phyloP scores from a whole-genome alignment of 2,329 filamentous ascomycete genomes.

The Fusarium longipes region DNA sequence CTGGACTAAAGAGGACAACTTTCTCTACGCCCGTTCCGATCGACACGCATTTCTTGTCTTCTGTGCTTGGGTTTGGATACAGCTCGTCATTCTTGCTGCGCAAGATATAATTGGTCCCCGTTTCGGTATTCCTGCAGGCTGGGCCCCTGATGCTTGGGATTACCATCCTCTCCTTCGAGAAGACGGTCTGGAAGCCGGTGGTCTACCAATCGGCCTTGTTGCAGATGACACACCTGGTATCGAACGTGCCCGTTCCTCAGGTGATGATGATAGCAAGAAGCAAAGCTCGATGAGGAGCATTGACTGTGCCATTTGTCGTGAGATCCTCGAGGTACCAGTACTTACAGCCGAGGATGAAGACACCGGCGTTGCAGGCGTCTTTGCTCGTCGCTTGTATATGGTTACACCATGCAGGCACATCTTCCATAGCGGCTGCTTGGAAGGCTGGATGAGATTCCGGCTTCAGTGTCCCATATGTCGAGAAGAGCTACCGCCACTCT shows the following conservation, averaged over 20 bases:
- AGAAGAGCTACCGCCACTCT: constrained; percentile 87
- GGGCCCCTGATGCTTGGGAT: constrained; percentile 84
- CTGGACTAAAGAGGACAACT: constrained; percentile 80
- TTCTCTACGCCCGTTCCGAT: constrained; percentile 81
- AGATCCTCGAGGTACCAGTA: constrained; percentile 89
- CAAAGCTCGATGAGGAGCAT: constrained; percentile 64
- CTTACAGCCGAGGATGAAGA: constrained; percentile 69
- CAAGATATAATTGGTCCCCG: constrained; percentile 89
- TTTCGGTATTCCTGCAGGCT: constrained; percentile 80
- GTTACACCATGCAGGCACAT: constrained; percentile 96
- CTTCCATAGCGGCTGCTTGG: constrained; percentile 90
- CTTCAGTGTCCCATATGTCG: constrained; percentile 96
- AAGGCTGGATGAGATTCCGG: constrained; percentile 95
- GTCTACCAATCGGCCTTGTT: constrained; percentile 79
- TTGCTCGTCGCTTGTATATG: constrained; percentile 91
- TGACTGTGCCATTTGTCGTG: constrained; percentile 95
- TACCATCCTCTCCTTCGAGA: constrained; percentile 92
- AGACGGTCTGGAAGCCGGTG: constrained; percentile 82
- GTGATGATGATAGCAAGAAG: constrained; percentile 51
- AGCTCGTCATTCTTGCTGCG: constrained; percentile 79
- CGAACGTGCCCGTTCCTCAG: constrained; percentile 47
- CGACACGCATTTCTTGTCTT: constrained; percentile 68
- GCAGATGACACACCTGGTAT: constrained; percentile 45
- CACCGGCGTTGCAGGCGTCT: constrained; percentile 71
- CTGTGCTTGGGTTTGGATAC: constrained; percentile 85